Base-by-base conservation (phyloP, 1,139 yeast species). In the Nadsonia commutata region DNA sequence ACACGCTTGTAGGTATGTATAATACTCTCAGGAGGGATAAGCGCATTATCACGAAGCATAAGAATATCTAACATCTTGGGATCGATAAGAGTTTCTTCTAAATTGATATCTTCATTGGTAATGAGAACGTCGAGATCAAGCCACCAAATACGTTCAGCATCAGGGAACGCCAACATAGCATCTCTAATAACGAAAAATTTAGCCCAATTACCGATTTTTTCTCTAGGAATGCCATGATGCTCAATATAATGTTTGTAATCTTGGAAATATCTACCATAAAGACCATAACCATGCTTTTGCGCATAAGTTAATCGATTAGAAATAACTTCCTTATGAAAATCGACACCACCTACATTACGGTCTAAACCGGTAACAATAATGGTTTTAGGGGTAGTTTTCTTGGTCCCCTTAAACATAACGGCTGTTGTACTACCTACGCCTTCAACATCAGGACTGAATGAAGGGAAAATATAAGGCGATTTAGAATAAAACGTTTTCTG, bases 131-230 rank as follows among this genome's bases (percentile, higher is more conserved):
- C 78, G 55, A 84, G 79, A 57, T 84, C 95, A 38, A 88, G 60
- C 61, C 79, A 86, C 90, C 95, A 83, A 55, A 86, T 74, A 74
- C 88, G 81, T 56, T 83, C 78, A 11, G 94, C 79, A 38, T 76
- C 67, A 2, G 95, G 94, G 65, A 86, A 88, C 0, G 95, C 90
- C 60, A 74, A 76, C 81, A 85, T 78, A 16, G 96, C 95, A 41
- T 88, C 93, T 49, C 93, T 71, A 57, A 83, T 58, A 40, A 78
- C 61, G 48, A 69, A 69, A 38, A 78, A 56, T 50, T 79, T 73
- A 31, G 77, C 71, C 84, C 88, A 81, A 49, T 56, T 56, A n/a
- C 48, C 52, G 18, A 53, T 51, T 27, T 43, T 45, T 19, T 43
- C 50, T 4, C 45, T 45, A 3, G 48, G 43, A 5, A 52, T 50